phyloP scores from a whole-genome alignment of 495 filamentous ascomycete genomes.

The Neurospora intermedia region DNA sequence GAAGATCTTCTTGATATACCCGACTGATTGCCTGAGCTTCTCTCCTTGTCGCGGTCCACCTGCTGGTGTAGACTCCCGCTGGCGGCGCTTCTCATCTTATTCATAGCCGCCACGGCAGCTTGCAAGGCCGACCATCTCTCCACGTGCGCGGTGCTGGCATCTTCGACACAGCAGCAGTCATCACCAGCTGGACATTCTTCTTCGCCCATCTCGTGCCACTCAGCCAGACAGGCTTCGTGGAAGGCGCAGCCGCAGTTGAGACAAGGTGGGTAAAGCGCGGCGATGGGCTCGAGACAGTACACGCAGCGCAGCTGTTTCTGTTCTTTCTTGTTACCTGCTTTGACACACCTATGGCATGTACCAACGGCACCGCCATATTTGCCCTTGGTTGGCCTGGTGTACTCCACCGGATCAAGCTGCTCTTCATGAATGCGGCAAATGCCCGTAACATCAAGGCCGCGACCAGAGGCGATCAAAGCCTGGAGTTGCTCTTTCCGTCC shows the following conservation, averaged over 20 bases:
- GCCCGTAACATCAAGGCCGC: conserved; percentile 48
- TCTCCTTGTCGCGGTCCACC: not conserved
- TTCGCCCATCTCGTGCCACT: conserved; percentile 39
- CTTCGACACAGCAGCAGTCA: conserved; percentile 35
- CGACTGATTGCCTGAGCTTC: not conserved
- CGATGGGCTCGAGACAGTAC: conserved; percentile 48
- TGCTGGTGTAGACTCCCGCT: not conserved
- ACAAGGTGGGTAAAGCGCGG: conserved; percentile 46
- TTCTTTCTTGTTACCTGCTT: conserved; percentile 32
- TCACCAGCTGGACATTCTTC: conserved; percentile 38
- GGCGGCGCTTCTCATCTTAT: not conserved
- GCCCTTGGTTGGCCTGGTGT: conserved; percentile 18
- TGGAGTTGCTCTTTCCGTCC: conserved; percentile 36
- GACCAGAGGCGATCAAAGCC: conserved; percentile 26
- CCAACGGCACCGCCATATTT: conserved; percentile 40
- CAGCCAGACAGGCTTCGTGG: conserved; percentile 43
- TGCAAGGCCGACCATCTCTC: conserved; percentile 32
- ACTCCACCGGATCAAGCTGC: conserved; percentile 40
- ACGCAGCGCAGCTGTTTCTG: conserved; percentile 47
- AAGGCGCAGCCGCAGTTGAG: conserved; percentile 50
- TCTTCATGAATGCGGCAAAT: conserved; percentile 48
- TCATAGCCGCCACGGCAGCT: conserved; percentile 16
- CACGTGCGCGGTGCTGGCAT: conserved; percentile 28
- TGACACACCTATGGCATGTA: conserved; percentile 37
- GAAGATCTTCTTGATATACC: not conserved